phyloP scores from a whole-genome alignment of 2,329 filamentous ascomycete genomes.

The Meredithiella fracta region DNA sequence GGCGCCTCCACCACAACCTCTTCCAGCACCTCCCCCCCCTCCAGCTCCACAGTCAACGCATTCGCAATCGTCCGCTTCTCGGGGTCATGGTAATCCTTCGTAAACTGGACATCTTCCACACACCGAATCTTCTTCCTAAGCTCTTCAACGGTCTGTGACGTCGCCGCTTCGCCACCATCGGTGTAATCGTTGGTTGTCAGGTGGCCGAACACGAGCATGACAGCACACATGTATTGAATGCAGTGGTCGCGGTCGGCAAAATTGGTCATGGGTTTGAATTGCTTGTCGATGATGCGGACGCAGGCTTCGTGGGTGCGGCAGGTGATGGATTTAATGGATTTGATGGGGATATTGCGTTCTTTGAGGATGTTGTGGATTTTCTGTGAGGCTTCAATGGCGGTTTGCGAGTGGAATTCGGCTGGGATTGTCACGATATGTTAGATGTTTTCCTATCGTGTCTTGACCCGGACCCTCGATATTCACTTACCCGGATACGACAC shows the following conservation, averaged over 20 bases:
- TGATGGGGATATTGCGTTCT: slow-evolving; percentile 72
- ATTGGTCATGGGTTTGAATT: slow-evolving; percentile 99
- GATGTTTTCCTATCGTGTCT: no score
- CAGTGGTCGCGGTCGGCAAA: slow-evolving; percentile 99
- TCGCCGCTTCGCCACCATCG: slow-evolving; percentile 82
- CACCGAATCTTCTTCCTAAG: slow-evolving; percentile 89
- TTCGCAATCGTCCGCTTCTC: slow-evolving; percentile 91
- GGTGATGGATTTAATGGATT: slow-evolving; percentile 81
- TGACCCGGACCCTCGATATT: neutral
- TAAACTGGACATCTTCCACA: slow-evolving; percentile 91
- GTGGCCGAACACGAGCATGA: slow-evolving; percentile 90
- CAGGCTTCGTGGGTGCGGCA: slow-evolving; percentile 97
- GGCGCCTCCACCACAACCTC: slow-evolving; percentile 90
- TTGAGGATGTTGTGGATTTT: slow-evolving; percentile 73
- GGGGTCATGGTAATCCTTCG: slow-evolving; percentile 87
- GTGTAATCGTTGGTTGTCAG: slow-evolving; percentile 87
- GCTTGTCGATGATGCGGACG: slow-evolving; percentile 98
- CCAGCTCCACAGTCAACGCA: slow-evolving; percentile 82
- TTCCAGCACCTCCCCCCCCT: slow-evolving; percentile 80
- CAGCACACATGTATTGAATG: slow-evolving; percentile 97
- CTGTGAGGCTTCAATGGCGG: slow-evolving; percentile 86
- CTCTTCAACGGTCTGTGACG: slow-evolving; percentile 73
- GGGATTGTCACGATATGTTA: no score
- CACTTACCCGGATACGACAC: slow-evolving; percentile 80
- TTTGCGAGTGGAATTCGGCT: slow-evolving; percentile 97